Conservation (phyloP, 148 eudicot genomes). For the Polygonum aviculare region DNA sequence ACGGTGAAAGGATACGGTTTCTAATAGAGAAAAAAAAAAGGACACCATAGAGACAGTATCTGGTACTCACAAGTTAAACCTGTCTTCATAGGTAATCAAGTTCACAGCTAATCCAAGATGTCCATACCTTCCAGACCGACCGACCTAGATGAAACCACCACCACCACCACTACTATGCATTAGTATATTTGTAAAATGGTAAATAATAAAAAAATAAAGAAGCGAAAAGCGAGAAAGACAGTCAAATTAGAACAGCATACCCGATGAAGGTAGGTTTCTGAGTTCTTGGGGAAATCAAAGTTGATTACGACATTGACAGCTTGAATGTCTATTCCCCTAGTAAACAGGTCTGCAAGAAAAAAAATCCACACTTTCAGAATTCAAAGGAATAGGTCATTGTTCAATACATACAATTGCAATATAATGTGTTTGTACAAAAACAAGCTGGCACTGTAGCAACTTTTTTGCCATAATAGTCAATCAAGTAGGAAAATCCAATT, state of each 20-base stretch:
- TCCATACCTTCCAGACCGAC: slow-evolving; percentile 90
- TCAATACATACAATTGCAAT: neutral
- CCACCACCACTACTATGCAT: slow-evolving; percentile 5
- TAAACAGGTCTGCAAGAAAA: slow-evolving; percentile 60
- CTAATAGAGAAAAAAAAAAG: too few relatives aligned
- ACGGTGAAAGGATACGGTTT: neutral
- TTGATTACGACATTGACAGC: slow-evolving; percentile 91
- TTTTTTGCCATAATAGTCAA: too few relatives aligned
- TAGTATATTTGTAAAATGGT: neutral
- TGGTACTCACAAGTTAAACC: slow-evolving; percentile 71
- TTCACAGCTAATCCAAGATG: slow-evolving; percentile 93
- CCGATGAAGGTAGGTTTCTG: slow-evolving; percentile 92
- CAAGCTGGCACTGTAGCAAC: too few relatives aligned
- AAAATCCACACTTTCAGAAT: neutral
- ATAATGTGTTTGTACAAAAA: neutral
- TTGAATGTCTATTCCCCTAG: slow-evolving; percentile 91
- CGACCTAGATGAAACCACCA: slow-evolving; percentile 41
- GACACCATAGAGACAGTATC: too few relatives aligned
- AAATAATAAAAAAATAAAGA: neutral
- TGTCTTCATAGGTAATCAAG: slow-evolving; percentile 84
- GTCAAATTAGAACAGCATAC: slow-evolving; percentile 28
- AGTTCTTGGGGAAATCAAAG: slow-evolving; percentile 76
- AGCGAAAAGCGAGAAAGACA: neutral
- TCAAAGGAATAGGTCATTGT: neutral
- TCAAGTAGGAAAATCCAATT: neutral